Percentiles rank a stretch among this genome's conserved stretches.
Conservation (phyloP, 331 rosid species). For the Quercus lobata region DNA sequence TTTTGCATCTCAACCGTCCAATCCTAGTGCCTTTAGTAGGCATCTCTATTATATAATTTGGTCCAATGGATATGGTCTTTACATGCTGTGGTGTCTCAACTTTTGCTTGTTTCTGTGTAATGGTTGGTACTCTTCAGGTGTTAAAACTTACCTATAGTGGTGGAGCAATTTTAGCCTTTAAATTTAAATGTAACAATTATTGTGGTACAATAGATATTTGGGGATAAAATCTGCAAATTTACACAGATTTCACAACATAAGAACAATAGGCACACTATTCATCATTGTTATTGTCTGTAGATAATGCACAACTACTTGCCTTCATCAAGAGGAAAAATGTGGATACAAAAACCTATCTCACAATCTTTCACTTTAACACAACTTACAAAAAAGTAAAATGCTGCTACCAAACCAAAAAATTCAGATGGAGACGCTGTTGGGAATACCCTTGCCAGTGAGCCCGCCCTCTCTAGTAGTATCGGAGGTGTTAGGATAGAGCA, state of each 20-base stretch:
- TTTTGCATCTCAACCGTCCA: not conserved
- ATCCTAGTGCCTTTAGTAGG: not conserved
- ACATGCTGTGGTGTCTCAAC: not conserved
- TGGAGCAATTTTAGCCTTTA: not conserved
- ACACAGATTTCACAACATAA: not conserved
- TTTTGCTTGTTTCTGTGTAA: not conserved
- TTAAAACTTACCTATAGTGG: not conserved
- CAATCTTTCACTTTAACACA: not conserved
- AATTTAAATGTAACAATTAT: not conserved
- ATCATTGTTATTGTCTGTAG: too few species aligned
- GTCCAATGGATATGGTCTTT: not conserved
- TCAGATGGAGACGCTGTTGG: slow-evolving; percentile 80
- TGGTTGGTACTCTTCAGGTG: not conserved
- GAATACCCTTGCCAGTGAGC: slow-evolving; percentile 91
- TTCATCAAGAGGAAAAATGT: not conserved
- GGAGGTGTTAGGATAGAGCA: slow-evolving; percentile 80
- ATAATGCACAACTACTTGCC: too few species aligned
- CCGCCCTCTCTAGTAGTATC: slow-evolving; percentile 62
- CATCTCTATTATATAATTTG: not conserved
- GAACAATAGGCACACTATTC: not conserved
- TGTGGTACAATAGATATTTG: not conserved
- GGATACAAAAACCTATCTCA: not conserved
- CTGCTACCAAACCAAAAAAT: not conserved
- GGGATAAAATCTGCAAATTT: not conserved
- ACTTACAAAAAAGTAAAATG: not conserved